Evolutionary conservation across 345 rosid genomes (phyloP).

Genomic region (Citrus mangshanensis): DNA sequence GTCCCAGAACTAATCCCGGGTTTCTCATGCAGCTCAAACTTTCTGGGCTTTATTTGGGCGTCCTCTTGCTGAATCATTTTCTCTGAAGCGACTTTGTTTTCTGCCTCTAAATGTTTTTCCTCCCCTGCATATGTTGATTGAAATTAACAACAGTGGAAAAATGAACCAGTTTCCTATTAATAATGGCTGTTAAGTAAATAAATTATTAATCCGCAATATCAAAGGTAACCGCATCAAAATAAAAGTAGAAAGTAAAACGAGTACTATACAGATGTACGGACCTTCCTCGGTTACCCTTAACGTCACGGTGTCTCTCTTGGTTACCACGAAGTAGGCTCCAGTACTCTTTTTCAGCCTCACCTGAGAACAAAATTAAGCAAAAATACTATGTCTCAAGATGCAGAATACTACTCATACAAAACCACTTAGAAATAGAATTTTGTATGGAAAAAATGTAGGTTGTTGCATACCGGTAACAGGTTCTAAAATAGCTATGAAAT

Average conservation of each 20-base stretch:
- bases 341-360: conserved; percentile 83
- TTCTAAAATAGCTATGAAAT: conserved; percentile 66
- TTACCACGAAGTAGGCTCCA: conserved; percentile 62
- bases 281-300: conserved; percentile 69
- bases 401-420: neutral
- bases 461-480: conserved; percentile 71
- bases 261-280: conserved; percentile 24
- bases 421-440: neutral
- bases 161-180: neutral
- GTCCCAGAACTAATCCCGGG: neutral
- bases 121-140: conserved; percentile 46
- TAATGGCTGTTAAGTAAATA: neutral
- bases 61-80: conserved; percentile 39
- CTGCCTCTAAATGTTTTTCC: conserved; percentile 69
- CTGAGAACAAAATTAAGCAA: conserved; percentile 25
- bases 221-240: neutral
- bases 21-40: conserved; percentile 22
- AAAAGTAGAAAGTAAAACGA: neutral
- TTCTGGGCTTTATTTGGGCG: conserved; percentile 70
- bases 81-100: conserved; percentile 54
- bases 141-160: neutral
- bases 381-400: neutral
- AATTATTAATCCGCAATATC: neutral
- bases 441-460: neutral
- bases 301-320: conserved; percentile 49